These are phyloP conservation scores for Trametes polyzona DNA, from an alignment of 1,284 basidiomycete genomes.

Conservation along the genomic window DNA sequence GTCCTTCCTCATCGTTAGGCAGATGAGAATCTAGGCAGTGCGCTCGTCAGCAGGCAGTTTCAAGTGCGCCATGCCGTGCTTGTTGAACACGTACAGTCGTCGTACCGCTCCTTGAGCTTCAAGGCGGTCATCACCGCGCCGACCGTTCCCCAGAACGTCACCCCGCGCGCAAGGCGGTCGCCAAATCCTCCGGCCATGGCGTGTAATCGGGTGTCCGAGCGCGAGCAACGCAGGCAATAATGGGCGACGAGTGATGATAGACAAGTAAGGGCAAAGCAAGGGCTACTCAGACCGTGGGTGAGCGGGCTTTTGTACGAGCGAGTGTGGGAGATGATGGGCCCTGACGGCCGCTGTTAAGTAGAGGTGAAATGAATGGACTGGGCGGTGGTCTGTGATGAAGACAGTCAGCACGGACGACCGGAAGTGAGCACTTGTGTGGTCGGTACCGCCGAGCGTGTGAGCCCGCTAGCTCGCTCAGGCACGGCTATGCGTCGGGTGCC, in stretches of 20 bases:
- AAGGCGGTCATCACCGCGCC: slow-evolving; percentile 50
- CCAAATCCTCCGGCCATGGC: slow-evolving; percentile 23
- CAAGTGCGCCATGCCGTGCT: background rate
- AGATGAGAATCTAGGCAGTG: slow-evolving; percentile 52
- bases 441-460: no score
- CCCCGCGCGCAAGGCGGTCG: slow-evolving; percentile 16
- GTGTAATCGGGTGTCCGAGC: background rate
- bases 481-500: no score
- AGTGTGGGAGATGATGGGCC: no score
- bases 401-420: no score
- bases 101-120: slow-evolving; percentile 51
- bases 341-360: no score
- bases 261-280: slow-evolving; percentile 11
- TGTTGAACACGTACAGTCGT: slow-evolving; percentile 45
- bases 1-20: slow-evolving; percentile 46
- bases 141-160: slow-evolving; percentile 47
- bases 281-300: slow-evolving; percentile 1
- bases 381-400: no score
- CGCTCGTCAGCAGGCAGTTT: background rate
- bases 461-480: no score
- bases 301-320: slow-evolving; percentile 10
- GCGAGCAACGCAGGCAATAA: background rate
- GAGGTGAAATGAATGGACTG: no score
- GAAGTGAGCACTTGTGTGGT: no score
- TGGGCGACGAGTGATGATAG: slow-evolving; percentile 1